Base-by-base conservation (phyloP, 345 rosid species). In the Melastoma malabathricum region DNA sequence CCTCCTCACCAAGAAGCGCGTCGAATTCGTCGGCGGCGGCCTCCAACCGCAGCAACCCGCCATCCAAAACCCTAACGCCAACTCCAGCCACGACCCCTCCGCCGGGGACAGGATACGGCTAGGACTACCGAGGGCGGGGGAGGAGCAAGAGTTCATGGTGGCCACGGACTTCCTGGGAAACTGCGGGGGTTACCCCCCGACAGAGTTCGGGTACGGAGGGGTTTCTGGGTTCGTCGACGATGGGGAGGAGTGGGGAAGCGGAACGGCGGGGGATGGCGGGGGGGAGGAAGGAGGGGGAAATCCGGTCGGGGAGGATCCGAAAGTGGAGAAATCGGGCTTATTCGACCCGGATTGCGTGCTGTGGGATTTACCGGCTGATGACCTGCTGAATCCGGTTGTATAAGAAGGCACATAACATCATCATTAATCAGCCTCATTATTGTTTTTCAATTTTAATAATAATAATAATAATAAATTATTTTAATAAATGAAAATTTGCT, bases 1-100 rank as follows among this genome's bases (percentile, higher is more conserved):
- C 74, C 88, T 88, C 61, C 94, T 92, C 53, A 83, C 95, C 47
- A 92, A 85, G 84, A 92, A 83, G 61, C 77, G 83, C 18, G 76
- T 88, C 15, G 86, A 84, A 64, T 81, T 77, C 73, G 6, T n/a
- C n/a, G n/a, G 31, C 31, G 31, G 3, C 31, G 31, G 31, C 31
- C 31, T 27, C 31, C 31, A 27, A 3, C 31, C 31, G 4, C 3
- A 89, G 87, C 68, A 75, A 75, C 56, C 75, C 81, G 47, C 79
- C 70, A 58, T 58, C 77, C 8, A 70, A 65, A 44, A 9, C 54
- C 10, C 60, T 57, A 27, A 59, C 58, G 12, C 66, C 71, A 52
- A 75, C 61, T 49, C 54, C 60, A 25, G 7, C 75, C 7, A 51
- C 65, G 41, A 68, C 78, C 58, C 73, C 58, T 62, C 49, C 43